Conservation (phyloP, 2,329 filamentous ascomycete genomes). For the Emmonsiellopsis sp. region DNA sequence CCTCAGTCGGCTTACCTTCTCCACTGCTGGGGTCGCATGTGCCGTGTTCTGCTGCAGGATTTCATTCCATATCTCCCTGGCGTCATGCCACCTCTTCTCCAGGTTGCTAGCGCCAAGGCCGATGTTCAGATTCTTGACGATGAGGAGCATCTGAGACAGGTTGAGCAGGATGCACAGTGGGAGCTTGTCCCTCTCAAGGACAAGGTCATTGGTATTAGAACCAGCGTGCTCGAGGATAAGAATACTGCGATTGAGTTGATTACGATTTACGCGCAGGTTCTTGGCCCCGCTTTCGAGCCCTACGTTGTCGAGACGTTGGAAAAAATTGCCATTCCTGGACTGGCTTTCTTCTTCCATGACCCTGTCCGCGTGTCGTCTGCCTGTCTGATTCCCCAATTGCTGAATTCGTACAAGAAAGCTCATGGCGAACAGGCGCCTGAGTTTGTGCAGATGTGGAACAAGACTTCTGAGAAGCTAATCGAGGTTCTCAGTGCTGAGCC, state of each 20-base stretch:
- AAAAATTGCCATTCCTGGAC: slow-evolving; percentile 84
- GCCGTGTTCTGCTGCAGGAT: slow-evolving; percentile 78
- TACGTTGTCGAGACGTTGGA: slow-evolving; percentile 93
- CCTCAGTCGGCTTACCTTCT: slow-evolving; percentile 94
- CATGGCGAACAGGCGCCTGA: slow-evolving; percentile 73
- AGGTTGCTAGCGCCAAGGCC: slow-evolving; percentile 87
- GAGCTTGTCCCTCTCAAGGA: slow-evolving; percentile 94
- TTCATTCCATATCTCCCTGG: slow-evolving; percentile 87
- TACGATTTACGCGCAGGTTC: slow-evolving; percentile 90
- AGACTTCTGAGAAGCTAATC: slow-evolving; percentile 79
- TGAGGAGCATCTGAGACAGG: slow-evolving; percentile 83
- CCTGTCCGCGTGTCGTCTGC: slow-evolving; percentile 91
- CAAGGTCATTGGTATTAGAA: slow-evolving; percentile 97
- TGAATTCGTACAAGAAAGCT: slow-evolving; percentile 88
- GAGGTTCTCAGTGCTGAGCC: slow-evolving; percentile 91
- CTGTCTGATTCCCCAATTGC: slow-evolving; percentile 83
- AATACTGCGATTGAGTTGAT: slow-evolving; percentile 99
- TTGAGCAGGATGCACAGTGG: slow-evolving; percentile 95
- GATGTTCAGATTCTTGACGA: slow-evolving; percentile 95
- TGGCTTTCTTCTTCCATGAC: slow-evolving; percentile 99
- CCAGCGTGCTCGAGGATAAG: slow-evolving; percentile 93
- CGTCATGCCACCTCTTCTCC: slow-evolving; percentile 88
- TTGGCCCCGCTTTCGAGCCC: slow-evolving; percentile 85
- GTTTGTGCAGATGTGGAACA: slow-evolving; percentile 72
- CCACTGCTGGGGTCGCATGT: slow-evolving; percentile 99